phyloP scores from a whole-genome alignment of 2,329 filamentous ascomycete species.

The Penicillium sp. region DNA sequence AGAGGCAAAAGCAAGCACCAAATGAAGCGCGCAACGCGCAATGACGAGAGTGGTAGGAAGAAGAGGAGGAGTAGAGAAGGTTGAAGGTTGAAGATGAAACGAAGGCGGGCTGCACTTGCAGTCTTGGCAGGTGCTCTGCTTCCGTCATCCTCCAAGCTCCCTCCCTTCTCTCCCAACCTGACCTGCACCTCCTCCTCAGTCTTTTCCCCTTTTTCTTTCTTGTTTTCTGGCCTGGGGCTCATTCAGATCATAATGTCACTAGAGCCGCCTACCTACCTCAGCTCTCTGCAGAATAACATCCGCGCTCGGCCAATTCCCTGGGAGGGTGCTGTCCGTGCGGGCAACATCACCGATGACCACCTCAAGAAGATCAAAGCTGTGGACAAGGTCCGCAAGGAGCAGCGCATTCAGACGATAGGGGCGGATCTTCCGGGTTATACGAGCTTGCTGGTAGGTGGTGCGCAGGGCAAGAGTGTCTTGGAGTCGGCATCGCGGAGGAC shows the following conservation, averaged over 20 bases:
- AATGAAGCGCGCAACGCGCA: no score
- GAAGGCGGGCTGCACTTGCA: no score
- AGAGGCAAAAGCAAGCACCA: neutral
- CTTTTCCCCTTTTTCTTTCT: no score
- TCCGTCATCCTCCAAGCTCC: constrained; percentile 31
- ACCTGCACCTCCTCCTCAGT: constrained; percentile 14
- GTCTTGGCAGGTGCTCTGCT: constrained; percentile 33
- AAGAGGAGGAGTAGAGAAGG: constrained; percentile 1
- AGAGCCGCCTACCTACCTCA: constrained; percentile 85
- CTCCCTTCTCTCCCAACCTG: constrained; percentile 20
- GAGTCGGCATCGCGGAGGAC: constrained; percentile 82
- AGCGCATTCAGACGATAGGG: constrained; percentile 81
- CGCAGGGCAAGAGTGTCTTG: constrained; percentile 72
- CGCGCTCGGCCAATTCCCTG: constrained; percentile 93
- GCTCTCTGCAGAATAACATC: constrained; percentile 94
- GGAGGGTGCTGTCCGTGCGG: constrained; percentile 93
- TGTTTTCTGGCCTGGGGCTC: constrained; percentile 11
- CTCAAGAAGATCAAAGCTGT: constrained; percentile 94
- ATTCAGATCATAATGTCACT: constrained; percentile 70
- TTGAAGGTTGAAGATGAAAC: constrained; percentile 13
- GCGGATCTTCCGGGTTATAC: constrained; percentile 79
- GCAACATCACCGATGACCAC: constrained; percentile 91
- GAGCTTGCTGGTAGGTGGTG: constrained; percentile 74
- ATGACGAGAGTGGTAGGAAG: constrained; percentile 4
- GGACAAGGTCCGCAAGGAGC: constrained; percentile 93